A percentile compares a stretch with the other conserved stretches of the same genome.
Conservation (phyloP, 2,329 filamentous ascomycete species). For the Ophiocordyceps robertsii region DNA sequence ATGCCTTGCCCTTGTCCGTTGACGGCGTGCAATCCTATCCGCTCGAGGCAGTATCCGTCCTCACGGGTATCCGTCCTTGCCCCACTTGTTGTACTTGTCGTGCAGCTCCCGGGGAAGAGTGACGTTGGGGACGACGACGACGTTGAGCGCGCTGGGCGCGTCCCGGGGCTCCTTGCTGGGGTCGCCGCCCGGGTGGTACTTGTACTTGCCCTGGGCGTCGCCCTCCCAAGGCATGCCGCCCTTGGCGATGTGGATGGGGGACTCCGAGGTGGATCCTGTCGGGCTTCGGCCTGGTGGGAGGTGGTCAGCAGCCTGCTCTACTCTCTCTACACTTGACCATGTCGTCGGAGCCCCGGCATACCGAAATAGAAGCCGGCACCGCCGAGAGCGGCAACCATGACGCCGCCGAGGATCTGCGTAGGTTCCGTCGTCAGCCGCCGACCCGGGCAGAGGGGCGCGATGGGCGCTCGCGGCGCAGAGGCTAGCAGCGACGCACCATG, state of each 20-base stretch:
- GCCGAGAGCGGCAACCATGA: slow-evolving; percentile 81
- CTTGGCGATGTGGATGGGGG: slow-evolving; percentile 57
- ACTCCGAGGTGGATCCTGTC: slow-evolving; percentile 73
- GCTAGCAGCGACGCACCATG: slow-evolving; percentile 23
- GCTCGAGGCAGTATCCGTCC: not conserved
- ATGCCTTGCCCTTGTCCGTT: too few relatives aligned
- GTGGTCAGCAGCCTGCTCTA: not conserved
- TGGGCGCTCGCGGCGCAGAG: not conserved
- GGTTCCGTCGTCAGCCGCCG: not conserved
- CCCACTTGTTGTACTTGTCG: slow-evolving; percentile 99
- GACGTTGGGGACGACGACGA: slow-evolving; percentile 86
- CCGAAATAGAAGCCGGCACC: slow-evolving; percentile 86
- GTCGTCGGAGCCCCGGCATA: slow-evolving; percentile 21
- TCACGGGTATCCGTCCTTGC: slow-evolving; percentile 79
- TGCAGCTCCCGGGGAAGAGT: slow-evolving; percentile 86
- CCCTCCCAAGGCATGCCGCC: slow-evolving; percentile 88
- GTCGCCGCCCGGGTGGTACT: slow-evolving; percentile 80
- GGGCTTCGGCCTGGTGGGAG: slow-evolving; percentile 56
- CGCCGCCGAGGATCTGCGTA: slow-evolving; percentile 72
- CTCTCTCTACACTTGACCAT: not conserved
- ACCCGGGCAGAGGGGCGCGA: not conserved
- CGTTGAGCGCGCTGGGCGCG: slow-evolving; percentile 89
- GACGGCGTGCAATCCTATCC: too few relatives aligned
- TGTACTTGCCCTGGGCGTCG: slow-evolving; percentile 51
- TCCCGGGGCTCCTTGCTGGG: slow-evolving; percentile 62